Evolutionary conservation across 495 filamentous ascomycete genomes (phyloP).

Genomic region (Podospora australis): DNA sequence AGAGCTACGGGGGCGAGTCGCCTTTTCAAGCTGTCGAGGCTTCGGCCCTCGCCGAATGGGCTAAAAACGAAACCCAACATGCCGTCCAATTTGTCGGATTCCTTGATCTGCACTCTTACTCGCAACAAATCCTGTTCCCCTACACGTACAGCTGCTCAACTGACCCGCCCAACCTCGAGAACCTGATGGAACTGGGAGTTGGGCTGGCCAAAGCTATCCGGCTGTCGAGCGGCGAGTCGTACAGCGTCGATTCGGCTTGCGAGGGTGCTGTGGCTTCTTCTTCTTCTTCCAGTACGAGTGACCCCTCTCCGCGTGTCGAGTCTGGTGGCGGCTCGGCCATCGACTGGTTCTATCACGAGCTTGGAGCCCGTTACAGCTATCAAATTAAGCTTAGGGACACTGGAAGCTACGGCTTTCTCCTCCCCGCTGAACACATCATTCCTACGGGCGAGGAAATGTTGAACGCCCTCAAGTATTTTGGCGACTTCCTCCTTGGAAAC

Average conservation of each 20-base stretch:
- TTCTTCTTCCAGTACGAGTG: no score
- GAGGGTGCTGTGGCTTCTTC: constrained; percentile 74
- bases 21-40: constrained; percentile 85
- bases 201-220: constrained; percentile 89
- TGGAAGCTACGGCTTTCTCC: constrained; percentile 85
- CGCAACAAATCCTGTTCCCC: constrained; percentile 89
- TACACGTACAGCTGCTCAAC: constrained; percentile 77
- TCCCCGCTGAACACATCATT: constrained; percentile 81
- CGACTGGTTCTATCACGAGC: constrained; percentile 93
- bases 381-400: constrained; percentile 95
- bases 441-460: constrained; percentile 85
- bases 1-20: constrained; percentile 77
- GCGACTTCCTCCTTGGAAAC: constrained; percentile 64
- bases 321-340: constrained; percentile 77
- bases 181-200: constrained; percentile 80
- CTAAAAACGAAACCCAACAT: constrained; percentile 72
- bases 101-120: constrained; percentile 91
- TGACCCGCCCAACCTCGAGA: constrained; percentile 79
- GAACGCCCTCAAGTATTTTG: constrained; percentile 73
- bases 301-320: constrained; percentile 44
- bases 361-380: constrained; percentile 76
- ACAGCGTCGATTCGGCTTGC: constrained; percentile 80
- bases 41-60: constrained; percentile 71
- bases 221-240: constrained; percentile 62
- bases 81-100: constrained; percentile 70